Evolutionary conservation across 1,284 basidiomycete species (phyloP), one percentile per base, ranked within the genome.

Genomic region (Neolentinus lepideus): DNA sequence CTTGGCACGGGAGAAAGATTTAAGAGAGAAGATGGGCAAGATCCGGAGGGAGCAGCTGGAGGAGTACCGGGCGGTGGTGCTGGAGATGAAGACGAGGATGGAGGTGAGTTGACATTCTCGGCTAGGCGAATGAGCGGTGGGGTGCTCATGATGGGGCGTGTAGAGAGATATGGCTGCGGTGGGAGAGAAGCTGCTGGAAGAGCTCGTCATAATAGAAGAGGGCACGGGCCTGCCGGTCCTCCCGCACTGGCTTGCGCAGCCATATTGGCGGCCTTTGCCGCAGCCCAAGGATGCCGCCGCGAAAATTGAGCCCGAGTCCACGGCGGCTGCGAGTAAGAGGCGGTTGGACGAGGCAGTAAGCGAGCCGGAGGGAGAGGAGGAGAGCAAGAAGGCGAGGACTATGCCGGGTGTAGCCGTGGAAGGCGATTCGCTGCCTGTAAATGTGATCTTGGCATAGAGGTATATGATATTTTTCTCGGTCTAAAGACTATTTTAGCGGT

Each of bases 171-270:
- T 72, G 52, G 70, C 62, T 57, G 64, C 68, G 46, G 70, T 67
- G 31, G 69, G 71, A 48, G 69, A 70, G 22, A 69, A 66, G 56
- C 59, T 69, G 0, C 53, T 76, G 10, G 74, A 74, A 56, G 77
- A 79, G 45, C 64, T 84, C 16, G 72, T 82, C 43, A 71, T 61
- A 16, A 60, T 75, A 6, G 83, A 86, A 45, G 69, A 75, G 11
- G 69, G 67, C 53, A 81, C 80, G 0, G 79, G 84, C 9, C 70
- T 87, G 58, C 76, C 77, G 51, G 67, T 82, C 1, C 75, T 94
- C 21, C 93, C 93, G 0, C 83, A 88, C 62, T 95, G 91, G 90
- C 75, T 91, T 11, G 83, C 85, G 9, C 94, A 97, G 68, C 93
- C 94, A 0, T 92, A 93, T 66, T 85, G 92, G 66, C 76, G 91